These are phyloP conservation scores for Trametes versicolor DNA, from an alignment of 1,284 basidiomycete genomes.

Conservation along the genomic window DNA sequence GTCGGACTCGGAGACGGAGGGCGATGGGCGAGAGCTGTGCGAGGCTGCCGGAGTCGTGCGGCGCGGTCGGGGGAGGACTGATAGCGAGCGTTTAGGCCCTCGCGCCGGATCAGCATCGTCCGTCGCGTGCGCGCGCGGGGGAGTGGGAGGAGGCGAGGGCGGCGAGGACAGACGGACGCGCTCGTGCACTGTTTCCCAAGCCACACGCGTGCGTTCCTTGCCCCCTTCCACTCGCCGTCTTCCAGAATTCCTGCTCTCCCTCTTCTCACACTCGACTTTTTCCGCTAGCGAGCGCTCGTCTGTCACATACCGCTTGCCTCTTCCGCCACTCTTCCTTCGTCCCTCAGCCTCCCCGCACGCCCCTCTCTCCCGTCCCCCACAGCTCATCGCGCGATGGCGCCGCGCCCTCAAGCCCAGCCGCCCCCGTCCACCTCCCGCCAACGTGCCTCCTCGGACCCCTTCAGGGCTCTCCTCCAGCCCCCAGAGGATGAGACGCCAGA, in stretches of 20 bases:
- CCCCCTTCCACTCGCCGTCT: conserved; percentile 24
- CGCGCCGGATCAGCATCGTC: conserved; percentile 10
- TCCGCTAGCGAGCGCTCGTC: conserved; percentile 25
- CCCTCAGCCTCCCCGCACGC: conserved; percentile 15
- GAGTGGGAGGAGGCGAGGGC: not conserved
- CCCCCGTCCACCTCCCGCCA: conserved; percentile 32
- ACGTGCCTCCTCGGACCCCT: conserved; percentile 66
- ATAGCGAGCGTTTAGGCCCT: not conserved
- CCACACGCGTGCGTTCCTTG: conserved; percentile 25
- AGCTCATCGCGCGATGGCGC: conserved; percentile 26
- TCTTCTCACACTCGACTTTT: conserved; percentile 33
- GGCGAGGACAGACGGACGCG: conserved; percentile 2
- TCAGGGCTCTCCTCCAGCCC: conserved; percentile 70
- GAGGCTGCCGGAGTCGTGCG: not conserved
- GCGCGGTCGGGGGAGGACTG: not conserved
- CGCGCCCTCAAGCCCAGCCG: conserved; percentile 7
- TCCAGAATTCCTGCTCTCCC: conserved; percentile 23
- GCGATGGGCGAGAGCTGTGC: not conserved
- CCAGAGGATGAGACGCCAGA: conserved; percentile 74
- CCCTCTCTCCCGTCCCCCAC: conserved; percentile 14
- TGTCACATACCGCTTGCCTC: conserved; percentile 33
- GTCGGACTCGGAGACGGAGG: not conserved
- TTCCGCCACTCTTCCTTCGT: conserved; percentile 27
- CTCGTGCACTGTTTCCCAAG: not conserved
- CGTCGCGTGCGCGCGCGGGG: conserved; percentile 4